Percentiles rank a stretch among this genome's conserved stretches.
These are phyloP conservation scores for Fusarium algeriense DNA, from an alignment of 2,329 filamentous ascomycete species.

Conservation along the genomic window DNA sequence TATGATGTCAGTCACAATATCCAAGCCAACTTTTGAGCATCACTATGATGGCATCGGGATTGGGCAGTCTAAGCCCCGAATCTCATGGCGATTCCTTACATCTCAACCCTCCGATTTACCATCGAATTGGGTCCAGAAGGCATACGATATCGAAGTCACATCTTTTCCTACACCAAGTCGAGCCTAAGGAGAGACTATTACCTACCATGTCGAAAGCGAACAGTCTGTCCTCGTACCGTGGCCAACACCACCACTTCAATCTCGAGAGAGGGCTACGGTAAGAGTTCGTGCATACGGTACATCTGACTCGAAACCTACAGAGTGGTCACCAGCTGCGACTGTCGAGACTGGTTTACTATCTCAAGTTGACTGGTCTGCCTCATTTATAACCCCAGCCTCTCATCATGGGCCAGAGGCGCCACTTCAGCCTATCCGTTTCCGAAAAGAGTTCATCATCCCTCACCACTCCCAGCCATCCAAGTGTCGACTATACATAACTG, in stretches of 20 bases:
- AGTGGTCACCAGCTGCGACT: neutral
- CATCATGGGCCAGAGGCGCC: conserved; percentile 6
- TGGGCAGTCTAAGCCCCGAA: neutral
- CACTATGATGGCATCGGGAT: neutral
- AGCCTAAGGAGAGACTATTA: neutral
- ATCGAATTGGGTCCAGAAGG: neutral
- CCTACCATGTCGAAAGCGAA: neutral
- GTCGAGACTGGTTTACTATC: conserved; percentile 6
- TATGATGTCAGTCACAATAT: neutral
- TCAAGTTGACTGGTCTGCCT: neutral
- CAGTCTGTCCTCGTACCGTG: conserved; percentile 8
- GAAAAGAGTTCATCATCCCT: conserved; percentile 2
- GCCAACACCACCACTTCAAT: neutral
- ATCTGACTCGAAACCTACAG: neutral
- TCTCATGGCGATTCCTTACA: neutral
- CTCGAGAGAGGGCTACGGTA: neutral
- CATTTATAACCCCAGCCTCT: conserved; percentile 4
- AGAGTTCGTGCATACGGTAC: neutral
- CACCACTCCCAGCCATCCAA: neutral
- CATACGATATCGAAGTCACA: conserved; percentile 4
- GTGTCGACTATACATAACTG: conserved; percentile 56
- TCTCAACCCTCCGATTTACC: neutral
- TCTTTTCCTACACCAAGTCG: neutral
- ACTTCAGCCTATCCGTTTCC: conserved; percentile 5
- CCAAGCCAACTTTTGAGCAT: conserved; percentile 3